Conservation (phyloP, 2,329 filamentous ascomycete species). For the Alternaria conjuncta region DNA sequence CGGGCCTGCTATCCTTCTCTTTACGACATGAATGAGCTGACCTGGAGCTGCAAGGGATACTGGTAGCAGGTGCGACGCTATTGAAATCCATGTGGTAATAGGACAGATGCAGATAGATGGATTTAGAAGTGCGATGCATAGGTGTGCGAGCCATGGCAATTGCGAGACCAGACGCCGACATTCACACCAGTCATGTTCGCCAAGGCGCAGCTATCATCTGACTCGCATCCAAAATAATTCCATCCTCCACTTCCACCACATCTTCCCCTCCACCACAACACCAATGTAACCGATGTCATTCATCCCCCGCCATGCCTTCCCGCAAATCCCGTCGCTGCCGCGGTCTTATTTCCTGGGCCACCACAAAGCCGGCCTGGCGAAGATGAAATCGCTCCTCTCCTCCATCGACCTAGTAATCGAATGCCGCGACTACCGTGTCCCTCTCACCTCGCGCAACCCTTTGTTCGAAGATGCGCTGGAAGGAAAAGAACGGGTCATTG, state of each 20-base stretch:
- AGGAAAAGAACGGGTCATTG: slow-evolving; percentile 75
- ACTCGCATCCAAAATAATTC: slow-evolving; percentile 12
- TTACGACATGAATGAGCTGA: neutral
- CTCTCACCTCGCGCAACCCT: slow-evolving; percentile 87
- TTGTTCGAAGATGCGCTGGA: slow-evolving; percentile 80
- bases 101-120: neutral
- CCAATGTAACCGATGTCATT: slow-evolving; percentile 53
- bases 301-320: slow-evolving; percentile 75
- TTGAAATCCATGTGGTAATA: neutral
- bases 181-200: slow-evolving; percentile 2
- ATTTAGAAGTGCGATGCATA: neutral
- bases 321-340: slow-evolving; percentile 74
- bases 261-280: neutral
- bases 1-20: neutral
- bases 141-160: neutral
- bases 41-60: neutral
- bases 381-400: slow-evolving; percentile 81
- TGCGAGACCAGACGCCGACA: neutral
- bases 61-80: neutral
- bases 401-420: slow-evolving; percentile 89
- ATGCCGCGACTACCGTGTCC: slow-evolving; percentile 91
- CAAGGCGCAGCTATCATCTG: neutral
- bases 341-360: slow-evolving; percentile 95
- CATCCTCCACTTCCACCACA: neutral
- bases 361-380: slow-evolving; percentile 78